Evolutionary conservation across 2,329 filamentous ascomycete species (phyloP).

Genomic region (Aspergillus bombycis): DNA sequence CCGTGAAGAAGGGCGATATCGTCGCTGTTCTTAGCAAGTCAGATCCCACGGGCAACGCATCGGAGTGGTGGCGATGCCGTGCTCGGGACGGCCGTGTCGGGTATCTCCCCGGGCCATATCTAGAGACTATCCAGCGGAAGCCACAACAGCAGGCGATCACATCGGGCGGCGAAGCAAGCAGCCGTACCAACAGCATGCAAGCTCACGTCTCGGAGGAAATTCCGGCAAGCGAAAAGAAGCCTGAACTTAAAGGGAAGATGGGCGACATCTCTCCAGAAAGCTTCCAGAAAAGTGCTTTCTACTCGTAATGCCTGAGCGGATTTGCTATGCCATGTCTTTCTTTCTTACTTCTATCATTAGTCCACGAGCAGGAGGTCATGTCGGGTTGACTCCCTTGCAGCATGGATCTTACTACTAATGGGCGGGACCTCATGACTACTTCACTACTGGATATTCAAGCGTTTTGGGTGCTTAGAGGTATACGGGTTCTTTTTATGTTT

Average conservation of each 20-base stretch:
- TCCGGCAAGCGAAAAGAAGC: constrained; percentile 43
- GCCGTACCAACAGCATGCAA: constrained; percentile 60
- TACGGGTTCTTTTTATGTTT: background rate
- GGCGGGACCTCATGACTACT: constrained; percentile 1
- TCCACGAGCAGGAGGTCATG: background rate
- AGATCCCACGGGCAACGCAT: constrained; percentile 87
- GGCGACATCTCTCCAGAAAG: constrained; percentile 69
- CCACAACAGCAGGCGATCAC: constrained; percentile 49
- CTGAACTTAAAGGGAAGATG: constrained; percentile 60
- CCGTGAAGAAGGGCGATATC: constrained; percentile 91
- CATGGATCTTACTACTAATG: constrained; percentile 3
- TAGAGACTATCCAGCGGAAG: constrained; percentile 72
- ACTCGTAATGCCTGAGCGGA: constrained; percentile 52
- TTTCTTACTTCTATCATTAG: constrained; percentile 20
- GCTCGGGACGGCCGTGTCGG: constrained; percentile 87
- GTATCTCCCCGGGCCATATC: constrained; percentile 87
- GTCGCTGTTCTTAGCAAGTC: constrained; percentile 92
- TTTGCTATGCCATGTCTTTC: background rate
- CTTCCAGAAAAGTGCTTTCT: constrained; percentile 72
- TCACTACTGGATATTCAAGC: constrained; percentile 1
- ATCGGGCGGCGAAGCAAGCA: constrained; percentile 44
- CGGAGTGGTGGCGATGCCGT: constrained; percentile 96
- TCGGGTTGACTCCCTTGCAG: background rate
- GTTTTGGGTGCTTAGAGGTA: constrained; percentile 7
- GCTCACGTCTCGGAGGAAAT: constrained; percentile 25